phyloP scores from a whole-genome alignment of 495 filamentous ascomycete genomes.

The Pseudoneurospora amorphoporcata region DNA sequence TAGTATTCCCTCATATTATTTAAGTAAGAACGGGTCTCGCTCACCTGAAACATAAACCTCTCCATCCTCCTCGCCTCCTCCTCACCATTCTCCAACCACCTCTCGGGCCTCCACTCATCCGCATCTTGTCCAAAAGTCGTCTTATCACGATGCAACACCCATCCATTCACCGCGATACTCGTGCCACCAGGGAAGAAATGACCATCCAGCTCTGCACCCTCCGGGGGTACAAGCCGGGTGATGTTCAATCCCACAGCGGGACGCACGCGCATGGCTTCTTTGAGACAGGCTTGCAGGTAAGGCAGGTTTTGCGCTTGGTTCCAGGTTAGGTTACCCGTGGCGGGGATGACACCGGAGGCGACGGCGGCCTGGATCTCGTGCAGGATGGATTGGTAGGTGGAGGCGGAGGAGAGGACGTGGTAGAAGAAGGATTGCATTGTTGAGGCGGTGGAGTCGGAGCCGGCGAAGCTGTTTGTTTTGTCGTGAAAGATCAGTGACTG shows the following conservation, averaged over 20 bases:
- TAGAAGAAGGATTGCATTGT: slow-evolving; percentile 48
- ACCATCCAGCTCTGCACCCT: slow-evolving; percentile 44
- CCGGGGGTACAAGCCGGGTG: slow-evolving; percentile 40
- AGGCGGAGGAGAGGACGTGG: slow-evolving; percentile 36
- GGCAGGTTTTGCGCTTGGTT: slow-evolving; percentile 36
- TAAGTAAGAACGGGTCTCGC: no score
- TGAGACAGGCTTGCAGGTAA: slow-evolving; percentile 56
- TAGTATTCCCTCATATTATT: no score
- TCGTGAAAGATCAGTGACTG: background rate
- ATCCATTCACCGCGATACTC: slow-evolving; percentile 43
- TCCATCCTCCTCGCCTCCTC: slow-evolving; percentile 36
- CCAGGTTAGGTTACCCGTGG: slow-evolving; percentile 35
- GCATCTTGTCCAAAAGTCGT: slow-evolving; percentile 54
- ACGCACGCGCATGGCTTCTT: slow-evolving; percentile 56
- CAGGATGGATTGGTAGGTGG: slow-evolving; percentile 32
- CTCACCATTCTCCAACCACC: slow-evolving; percentile 48
- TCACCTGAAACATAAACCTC: slow-evolving; percentile 41
- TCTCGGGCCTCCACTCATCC: slow-evolving; percentile 49
- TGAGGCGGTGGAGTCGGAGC: slow-evolving; percentile 53
- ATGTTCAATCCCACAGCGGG: slow-evolving; percentile 49
- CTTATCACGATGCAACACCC: slow-evolving; percentile 42
- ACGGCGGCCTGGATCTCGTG: slow-evolving; percentile 37
- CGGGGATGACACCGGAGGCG: slow-evolving; percentile 24
- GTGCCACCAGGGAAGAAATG: slow-evolving; percentile 42
- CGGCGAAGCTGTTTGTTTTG: slow-evolving; percentile 36